These are phyloP conservation scores for Pseudozyma flocculosa DNA, from an alignment of 1,284 basidiomycete species.

Conservation along the genomic window DNA sequence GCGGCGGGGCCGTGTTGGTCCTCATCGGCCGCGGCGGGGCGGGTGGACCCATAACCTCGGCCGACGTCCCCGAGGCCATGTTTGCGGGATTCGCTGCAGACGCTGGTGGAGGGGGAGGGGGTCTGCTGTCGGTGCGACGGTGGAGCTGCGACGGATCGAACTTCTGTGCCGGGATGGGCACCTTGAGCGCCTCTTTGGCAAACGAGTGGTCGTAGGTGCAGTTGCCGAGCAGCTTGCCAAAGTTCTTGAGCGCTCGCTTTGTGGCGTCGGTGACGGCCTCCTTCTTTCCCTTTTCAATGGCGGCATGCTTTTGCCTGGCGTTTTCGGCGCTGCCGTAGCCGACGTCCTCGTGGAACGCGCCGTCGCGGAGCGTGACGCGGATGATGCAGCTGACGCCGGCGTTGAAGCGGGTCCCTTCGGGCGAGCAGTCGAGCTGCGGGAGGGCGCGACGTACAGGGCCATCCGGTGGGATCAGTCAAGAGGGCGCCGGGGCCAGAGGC, in stretches of 20 bases:
- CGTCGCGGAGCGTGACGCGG: slow-evolving; percentile 82
- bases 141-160: slow-evolving; percentile 38
- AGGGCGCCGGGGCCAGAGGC: too few relatives aligned
- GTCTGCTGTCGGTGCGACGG: slow-evolving; percentile 18
- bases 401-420: slow-evolving; percentile 65
- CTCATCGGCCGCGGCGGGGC: slow-evolving; percentile 3
- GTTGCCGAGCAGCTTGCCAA: slow-evolving; percentile 88
- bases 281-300: slow-evolving; percentile 95
- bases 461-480: too few relatives aligned
- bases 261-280: slow-evolving; percentile 93
- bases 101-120: too few relatives aligned
- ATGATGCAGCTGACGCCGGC: slow-evolving; percentile 83
- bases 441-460: too few relatives aligned
- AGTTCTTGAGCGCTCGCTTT: slow-evolving; percentile 85
- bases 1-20: neutral
- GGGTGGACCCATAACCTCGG: neutral
- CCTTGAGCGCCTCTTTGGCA: slow-evolving; percentile 75
- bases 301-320: slow-evolving; percentile 76
- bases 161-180: slow-evolving; percentile 28
- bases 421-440: slow-evolving; percentile 61
- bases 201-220: slow-evolving; percentile 93
- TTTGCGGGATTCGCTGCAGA: too few relatives aligned
- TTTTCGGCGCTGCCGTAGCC: slow-evolving; percentile 89
- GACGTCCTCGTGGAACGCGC: slow-evolving; percentile 75
- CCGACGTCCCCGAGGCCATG: too few relatives aligned